These are phyloP conservation scores for Solanum medicagineum DNA, from an alignment of 257 asterid genomes.

Conservation along the genomic window DNA sequence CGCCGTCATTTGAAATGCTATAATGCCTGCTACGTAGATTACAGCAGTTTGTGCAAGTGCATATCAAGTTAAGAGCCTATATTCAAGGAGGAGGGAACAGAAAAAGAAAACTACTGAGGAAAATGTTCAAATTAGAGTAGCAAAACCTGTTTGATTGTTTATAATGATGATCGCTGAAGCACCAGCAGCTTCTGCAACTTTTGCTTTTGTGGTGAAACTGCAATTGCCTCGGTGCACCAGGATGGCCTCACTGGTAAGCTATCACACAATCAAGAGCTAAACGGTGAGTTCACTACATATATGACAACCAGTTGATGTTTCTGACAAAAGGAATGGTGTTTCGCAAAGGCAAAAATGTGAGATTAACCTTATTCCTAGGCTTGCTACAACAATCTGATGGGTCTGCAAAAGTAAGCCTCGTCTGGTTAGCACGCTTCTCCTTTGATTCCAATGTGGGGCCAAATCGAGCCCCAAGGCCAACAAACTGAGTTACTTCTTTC, in stretches of 20 bases:
- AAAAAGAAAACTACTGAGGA: neutral
- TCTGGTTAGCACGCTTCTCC: slow-evolving; percentile 91
- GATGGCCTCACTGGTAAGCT: slow-evolving; percentile 79
- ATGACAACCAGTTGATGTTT: neutral
- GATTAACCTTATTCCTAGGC: slow-evolving; percentile 69
- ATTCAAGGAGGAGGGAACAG: neutral
- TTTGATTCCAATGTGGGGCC: slow-evolving; percentile 89
- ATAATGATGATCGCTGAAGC: slow-evolving; percentile 81
- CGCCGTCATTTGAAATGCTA: neutral
- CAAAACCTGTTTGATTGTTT: slow-evolving; percentile 65
- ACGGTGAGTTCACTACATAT: neutral
- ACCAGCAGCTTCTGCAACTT: slow-evolving; percentile 78
- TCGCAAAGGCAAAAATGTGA: neutral
- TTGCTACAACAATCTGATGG: slow-evolving; percentile 85
- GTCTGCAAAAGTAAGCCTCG: slow-evolving; percentile 69
- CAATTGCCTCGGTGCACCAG: slow-evolving; percentile 86
- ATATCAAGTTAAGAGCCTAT: neutral
- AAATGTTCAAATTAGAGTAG: neutral
- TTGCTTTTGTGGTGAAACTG: slow-evolving; percentile 79
- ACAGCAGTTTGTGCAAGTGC: neutral
- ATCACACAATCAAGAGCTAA: neutral
- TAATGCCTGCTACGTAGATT: neutral
- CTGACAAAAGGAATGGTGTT: neutral
- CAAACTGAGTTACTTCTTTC: slow-evolving; percentile 63
- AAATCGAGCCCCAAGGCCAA: slow-evolving; percentile 94